Base-by-base conservation (phyloP, 1,284 basidiomycete species). In the Amylostereum areolatum region DNA sequence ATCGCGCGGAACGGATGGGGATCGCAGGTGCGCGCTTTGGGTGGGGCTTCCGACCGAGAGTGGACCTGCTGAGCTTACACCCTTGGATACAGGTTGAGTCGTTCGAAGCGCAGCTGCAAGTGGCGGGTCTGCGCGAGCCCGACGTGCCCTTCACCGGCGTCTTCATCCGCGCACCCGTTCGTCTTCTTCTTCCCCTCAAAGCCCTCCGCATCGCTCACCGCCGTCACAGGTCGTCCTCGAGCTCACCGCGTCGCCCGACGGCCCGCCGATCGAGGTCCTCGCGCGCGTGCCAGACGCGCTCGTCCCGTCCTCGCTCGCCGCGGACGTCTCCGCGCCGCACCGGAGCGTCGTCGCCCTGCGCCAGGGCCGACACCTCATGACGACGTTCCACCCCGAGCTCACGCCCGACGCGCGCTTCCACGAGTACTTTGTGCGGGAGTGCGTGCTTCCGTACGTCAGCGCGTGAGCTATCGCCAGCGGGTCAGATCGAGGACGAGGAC, bases 351-450 rank as follows among this genome's bases (percentile, higher is more conserved):
- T 98, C 45, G 95, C 94, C 27, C 68, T 97, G 12, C 79, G 85
- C 9, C 92, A 97, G 64, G 93, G 93, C 18, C 75, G 75, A 36
- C 85, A 94, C 62, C 72, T 98, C 46, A 77, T 94, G 30, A 96
- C 94, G 2, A 91, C 85, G 2, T 98, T 98, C 72, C 96, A 98
- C 62, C 96, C 96, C 0, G 96, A 98, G 67, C 72, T 98, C 41
- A 96, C 91, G 12, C 76, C 77, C 35, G 96, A 99, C 64, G 72
- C 80, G 50, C 80, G 96, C 33, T 89, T 97, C 61, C 95, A 97
- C 64, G 86, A 94, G 55, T 92, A 88, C 61, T 94, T 92, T 59
- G 72, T 93, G 32, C 72, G 72, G 47, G 72, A 81, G 57, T 88
- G 83, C 57, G 83, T 89, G 8, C 48, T 76, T n/a, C 65, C 67